Percentiles rank a stretch among this genome's conserved stretches.
These are phyloP conservation scores for Prunus mume DNA, from an alignment of 306 rosid genomes.

Conservation along the genomic window DNA sequence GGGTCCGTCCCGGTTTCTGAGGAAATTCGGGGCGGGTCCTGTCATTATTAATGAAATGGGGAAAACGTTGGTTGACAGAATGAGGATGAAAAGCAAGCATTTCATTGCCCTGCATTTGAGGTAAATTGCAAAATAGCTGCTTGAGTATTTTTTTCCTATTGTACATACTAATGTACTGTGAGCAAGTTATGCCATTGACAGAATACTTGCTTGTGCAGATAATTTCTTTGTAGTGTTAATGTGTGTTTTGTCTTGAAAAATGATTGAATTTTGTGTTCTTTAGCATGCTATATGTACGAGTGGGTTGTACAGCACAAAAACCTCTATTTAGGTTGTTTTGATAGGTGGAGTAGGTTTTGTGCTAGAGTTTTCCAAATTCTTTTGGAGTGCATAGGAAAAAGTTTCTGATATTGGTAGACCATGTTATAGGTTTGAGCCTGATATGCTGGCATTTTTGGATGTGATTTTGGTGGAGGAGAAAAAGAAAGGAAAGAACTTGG, in stretches of 20 bases:
- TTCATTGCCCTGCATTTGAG: constrained; percentile 91
- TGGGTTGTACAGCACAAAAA: not conserved
- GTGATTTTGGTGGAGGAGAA: constrained; percentile 93
- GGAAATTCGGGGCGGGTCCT: no score
- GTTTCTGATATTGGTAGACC: constrained; percentile 18
- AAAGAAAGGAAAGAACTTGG: constrained; percentile 77
- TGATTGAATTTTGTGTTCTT: not conserved
- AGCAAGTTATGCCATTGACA: not conserved
- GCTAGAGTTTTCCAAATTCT: no score
- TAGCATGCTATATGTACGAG: not conserved
- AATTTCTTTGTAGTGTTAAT: not conserved
- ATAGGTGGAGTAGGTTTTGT: not conserved
- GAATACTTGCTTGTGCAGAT: not conserved
- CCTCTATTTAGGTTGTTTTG: constrained; percentile 1
- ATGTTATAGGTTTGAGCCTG: constrained; percentile 72
- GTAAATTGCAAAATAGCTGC: constrained; percentile 32
- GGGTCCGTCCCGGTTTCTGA: no score
- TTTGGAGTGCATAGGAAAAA: not conserved
- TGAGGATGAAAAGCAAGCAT: constrained; percentile 65
- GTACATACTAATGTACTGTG: not conserved
- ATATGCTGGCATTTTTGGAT: constrained; percentile 95
- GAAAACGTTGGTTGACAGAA: constrained; percentile 53
- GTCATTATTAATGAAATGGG: constrained; percentile 63
- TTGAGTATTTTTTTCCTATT: constrained; percentile 8
- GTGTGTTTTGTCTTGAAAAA: not conserved